These are phyloP conservation scores for Leccinum brunneo-olivaceum DNA, from an alignment of 1,284 basidiomycete genomes.

Conservation along the genomic window DNA sequence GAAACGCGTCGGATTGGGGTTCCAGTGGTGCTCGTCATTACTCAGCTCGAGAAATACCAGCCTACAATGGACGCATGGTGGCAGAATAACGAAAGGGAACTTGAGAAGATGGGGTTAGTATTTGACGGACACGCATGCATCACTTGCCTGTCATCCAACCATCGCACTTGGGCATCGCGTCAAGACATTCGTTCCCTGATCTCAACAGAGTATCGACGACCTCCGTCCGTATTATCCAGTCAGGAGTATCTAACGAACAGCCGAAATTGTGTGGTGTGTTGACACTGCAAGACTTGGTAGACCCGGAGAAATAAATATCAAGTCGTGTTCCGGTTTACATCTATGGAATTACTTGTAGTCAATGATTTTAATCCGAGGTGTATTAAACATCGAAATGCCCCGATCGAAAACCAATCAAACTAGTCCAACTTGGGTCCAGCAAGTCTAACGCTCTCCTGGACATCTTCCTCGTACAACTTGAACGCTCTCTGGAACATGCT, in stretches of 20 bases:
- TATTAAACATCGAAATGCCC: neutral
- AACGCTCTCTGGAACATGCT: slow-evolving; percentile 94
- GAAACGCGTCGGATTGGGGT: slow-evolving; percentile 12
- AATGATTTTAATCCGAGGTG: neutral
- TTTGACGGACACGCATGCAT: slow-evolving; percentile 26
- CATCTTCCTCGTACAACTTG: slow-evolving; percentile 81
- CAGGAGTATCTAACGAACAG: slow-evolving; percentile 9
- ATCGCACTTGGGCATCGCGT: slow-evolving; percentile 17
- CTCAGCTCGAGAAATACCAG: slow-evolving; percentile 22
- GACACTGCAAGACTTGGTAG: no score
- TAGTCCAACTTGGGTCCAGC: slow-evolving; percentile 58
- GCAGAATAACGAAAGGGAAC: slow-evolving; percentile 18
- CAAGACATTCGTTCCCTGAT: slow-evolving; percentile 13
- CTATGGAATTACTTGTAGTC: slow-evolving; percentile 10
- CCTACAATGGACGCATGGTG: slow-evolving; percentile 30
- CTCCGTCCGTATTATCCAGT: neutral
- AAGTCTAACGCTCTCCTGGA: slow-evolving; percentile 68
- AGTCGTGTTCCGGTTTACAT: slow-evolving; percentile 5
- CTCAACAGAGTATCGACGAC: slow-evolving; percentile 4
- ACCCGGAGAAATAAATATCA: no score
- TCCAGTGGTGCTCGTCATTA: slow-evolving; percentile 27
- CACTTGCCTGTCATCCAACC: slow-evolving; percentile 16
- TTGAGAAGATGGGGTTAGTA: slow-evolving; percentile 11
- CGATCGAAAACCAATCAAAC: neutral
- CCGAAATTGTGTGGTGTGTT: slow-evolving; percentile 15